Base-by-base conservation (phyloP, 495 filamentous ascomycete species). In the Lasiosphaeriaceae sp. region DNA sequence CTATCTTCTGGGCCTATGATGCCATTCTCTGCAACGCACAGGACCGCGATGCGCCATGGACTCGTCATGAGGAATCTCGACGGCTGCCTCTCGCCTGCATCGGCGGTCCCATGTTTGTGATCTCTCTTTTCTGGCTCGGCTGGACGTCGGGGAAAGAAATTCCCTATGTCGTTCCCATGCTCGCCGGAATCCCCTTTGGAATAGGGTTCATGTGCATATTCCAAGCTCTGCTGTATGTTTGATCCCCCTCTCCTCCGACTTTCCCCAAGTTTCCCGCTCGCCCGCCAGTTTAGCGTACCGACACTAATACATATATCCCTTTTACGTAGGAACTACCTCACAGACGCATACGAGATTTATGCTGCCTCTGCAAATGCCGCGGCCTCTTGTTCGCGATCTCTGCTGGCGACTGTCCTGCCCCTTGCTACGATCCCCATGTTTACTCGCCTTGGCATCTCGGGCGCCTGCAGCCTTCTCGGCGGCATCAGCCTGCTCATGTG, bases 261-360 rank as follows among this genome's bases (percentile, higher is more conserved):
- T 31, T 31, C 26, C 26, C 26, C 26, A 3, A 31, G 9, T 31
- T 31, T 31, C 26, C 9, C 26, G 26, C 9, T 9, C 26, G 26
- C 26, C 4, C 26, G 26, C 26, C 26, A 31, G 26, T 9, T 31
- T 31, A 31, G 26, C 26, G 26, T 82, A 84, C 59, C 80, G 82
- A 14, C 85, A 86, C 43, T 24, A 14, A 49, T n/a, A 16, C 20
- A 1, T 23, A 48, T 83, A 24, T 73, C 82, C 2, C 78, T 84
- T n/a, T 21, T 88, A 87, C 69, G 84, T 16, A 71, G 88, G 3
- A 90, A 88, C 60, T 91, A 90, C 57, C 74, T 90, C 22, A 86
- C 86, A 11, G 89, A 92, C 63, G 87, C 87, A 11, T 91, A 92
- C 68, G 80, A 82, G 50, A 81, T 86, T 51, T 90, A 84, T 66